A percentile compares a stretch with the other conserved stretches of the same genome.
phyloP scores from a whole-genome alignment of 225 moss, liverwort and hornwort genomes.

The Physcomitrium patens region DNA sequence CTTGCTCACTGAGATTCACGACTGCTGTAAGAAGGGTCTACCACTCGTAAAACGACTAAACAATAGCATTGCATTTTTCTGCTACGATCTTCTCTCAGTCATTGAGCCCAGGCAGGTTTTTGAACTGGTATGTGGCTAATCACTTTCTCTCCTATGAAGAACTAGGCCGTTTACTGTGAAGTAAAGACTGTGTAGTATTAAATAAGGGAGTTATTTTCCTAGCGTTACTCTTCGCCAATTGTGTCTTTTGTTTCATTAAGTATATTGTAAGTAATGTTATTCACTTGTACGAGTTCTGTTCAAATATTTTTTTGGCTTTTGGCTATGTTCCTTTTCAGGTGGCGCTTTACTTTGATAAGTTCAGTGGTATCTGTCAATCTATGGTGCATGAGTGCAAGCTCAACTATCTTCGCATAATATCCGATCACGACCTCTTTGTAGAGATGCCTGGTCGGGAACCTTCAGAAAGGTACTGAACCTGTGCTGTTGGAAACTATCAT shows the following conservation, averaged over 20 bases:
- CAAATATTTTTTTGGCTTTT: neutral
- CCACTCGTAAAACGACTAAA: constrained; percentile 84
- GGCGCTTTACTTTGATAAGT: constrained; percentile 95
- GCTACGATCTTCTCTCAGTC: constrained; percentile 95
- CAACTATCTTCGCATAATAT: constrained; percentile 89
- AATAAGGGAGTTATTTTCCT: constrained; percentile 13
- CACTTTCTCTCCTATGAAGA: constrained; percentile 18
- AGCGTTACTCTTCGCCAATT: too few relatives aligned
- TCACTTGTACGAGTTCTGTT: neutral
- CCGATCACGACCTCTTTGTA: constrained; percentile 97
- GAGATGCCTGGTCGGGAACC: constrained; percentile 99
- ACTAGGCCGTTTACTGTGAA: neutral
- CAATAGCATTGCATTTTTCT: constrained; percentile 94
- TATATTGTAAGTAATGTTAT: neutral
- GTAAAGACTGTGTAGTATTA: constrained; percentile 1
- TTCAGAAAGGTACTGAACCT: constrained; percentile 73
- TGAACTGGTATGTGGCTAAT: constrained; percentile 69
- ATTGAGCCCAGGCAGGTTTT: constrained; percentile 98
- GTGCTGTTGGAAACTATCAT: neutral
- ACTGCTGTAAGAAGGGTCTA: constrained; percentile 93
- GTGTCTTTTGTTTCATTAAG: too few relatives aligned
- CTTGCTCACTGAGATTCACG: constrained; percentile 94
- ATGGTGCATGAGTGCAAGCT: constrained; percentile 99
- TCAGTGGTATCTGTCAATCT: constrained; percentile 82
- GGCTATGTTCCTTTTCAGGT: constrained; percentile 52